These are phyloP conservation scores for Thymus mandschuricus DNA, from an alignment of 257 asterid genomes.

Conservation along the genomic window DNA sequence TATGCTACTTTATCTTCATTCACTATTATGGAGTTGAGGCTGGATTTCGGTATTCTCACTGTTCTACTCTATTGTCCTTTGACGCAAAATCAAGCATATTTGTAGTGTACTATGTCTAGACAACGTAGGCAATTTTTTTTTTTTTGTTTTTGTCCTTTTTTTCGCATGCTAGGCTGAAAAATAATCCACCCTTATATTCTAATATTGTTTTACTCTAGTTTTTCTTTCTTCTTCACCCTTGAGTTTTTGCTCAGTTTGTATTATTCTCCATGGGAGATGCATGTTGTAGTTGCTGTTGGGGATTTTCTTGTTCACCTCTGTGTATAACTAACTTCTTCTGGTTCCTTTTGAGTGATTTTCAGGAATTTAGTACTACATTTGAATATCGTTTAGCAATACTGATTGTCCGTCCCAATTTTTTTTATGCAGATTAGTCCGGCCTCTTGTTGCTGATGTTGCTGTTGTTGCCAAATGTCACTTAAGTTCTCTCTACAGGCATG, in stretches of 20 bases:
- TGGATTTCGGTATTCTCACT: neutral
- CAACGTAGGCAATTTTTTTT: neutral
- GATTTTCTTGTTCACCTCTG: conserved; percentile 16
- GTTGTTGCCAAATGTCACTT: conserved; percentile 95
- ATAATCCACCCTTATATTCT: conserved; percentile 1
- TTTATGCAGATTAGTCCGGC: conserved; percentile 70
- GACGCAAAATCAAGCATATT: neutral
- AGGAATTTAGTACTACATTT: neutral
- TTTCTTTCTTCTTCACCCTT: conserved; percentile 5
- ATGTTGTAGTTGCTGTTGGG: conserved; percentile 19
- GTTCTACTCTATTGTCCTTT: neutral
- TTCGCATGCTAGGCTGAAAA: conserved; percentile 13
- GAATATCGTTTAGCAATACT: conserved; percentile 21
- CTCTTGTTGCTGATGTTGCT: conserved; percentile 96
- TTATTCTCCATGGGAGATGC: conserved; percentile 18
- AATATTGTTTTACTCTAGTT: conserved; percentile 13
- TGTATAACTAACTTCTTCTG: conserved; percentile 1
- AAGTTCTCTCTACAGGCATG: conserved; percentile 86
- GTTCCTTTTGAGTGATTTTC: conserved; percentile 20
- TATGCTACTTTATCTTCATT: conserved; percentile 24
- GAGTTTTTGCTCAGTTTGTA: conserved; percentile 7
- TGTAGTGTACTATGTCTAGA: neutral
- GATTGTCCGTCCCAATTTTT: conserved; percentile 28
- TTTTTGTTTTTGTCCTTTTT: neutral
- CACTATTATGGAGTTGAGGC: neutral